Percentiles rank a stretch among this genome's conserved stretches.
These are phyloP conservation scores for Pestalotiopsis sp. DNA, from an alignment of 2,329 filamentous ascomycete genomes.

Conservation along the genomic window DNA sequence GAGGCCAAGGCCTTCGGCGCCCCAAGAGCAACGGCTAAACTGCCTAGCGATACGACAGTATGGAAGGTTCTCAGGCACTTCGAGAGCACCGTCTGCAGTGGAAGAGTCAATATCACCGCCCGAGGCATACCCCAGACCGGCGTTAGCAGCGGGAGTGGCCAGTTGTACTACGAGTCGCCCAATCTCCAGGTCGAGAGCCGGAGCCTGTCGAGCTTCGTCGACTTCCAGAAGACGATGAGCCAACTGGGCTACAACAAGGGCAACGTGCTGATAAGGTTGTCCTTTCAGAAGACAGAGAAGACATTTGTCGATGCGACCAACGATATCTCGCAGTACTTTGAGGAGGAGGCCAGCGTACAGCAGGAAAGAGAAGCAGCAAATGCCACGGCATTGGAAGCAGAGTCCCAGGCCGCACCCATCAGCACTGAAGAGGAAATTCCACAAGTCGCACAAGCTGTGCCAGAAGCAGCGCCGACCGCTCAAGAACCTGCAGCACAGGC, in stretches of 20 bases:
- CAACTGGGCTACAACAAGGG: slow-evolving; percentile 87
- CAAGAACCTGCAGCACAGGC: background rate
- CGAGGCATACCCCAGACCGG: slow-evolving; percentile 68
- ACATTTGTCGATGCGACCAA: slow-evolving; percentile 84
- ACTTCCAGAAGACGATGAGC: slow-evolving; percentile 85
- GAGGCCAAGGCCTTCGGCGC: slow-evolving; percentile 60
- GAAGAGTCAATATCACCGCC: slow-evolving; percentile 77
- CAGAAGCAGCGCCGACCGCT: slow-evolving; percentile 8
- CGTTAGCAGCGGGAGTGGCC: slow-evolving; percentile 57
- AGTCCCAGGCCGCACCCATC: slow-evolving; percentile 12
- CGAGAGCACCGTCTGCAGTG: slow-evolving; percentile 69
- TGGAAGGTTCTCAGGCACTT: slow-evolving; percentile 92
- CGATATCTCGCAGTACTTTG: slow-evolving; percentile 77
- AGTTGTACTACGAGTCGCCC: slow-evolving; percentile 86
- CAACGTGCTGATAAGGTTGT: slow-evolving; percentile 74
- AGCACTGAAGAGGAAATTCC: background rate
- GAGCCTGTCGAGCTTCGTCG: slow-evolving; percentile 73
- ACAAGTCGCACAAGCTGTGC: background rate
- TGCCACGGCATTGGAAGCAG: slow-evolving; percentile 13
- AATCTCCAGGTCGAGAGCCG: slow-evolving; percentile 81
- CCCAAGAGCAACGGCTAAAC: slow-evolving; percentile 76
- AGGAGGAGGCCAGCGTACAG: slow-evolving; percentile 39
- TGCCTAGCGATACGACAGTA: slow-evolving; percentile 82
- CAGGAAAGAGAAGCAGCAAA: slow-evolving; percentile 15
- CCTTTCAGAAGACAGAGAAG: slow-evolving; percentile 72